These are phyloP conservation scores for Solanum paucissectum DNA, from an alignment of 257 asterid genomes.

Conservation along the genomic window DNA sequence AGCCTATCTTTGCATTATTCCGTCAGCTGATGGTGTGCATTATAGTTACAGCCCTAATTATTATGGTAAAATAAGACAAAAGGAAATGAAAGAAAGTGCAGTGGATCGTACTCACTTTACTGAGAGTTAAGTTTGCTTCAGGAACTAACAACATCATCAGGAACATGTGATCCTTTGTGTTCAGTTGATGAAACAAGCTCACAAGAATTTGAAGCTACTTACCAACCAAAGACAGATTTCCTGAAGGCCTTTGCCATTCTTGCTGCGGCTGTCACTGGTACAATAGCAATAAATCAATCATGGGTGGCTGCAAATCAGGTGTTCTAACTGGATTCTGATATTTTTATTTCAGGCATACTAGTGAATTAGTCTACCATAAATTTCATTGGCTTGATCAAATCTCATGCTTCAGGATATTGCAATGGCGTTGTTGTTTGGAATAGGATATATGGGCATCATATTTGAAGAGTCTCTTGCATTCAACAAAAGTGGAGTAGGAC, in stretches of 20 bases:
- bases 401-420: slow-evolving; percentile 70
- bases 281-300: slow-evolving; percentile 82
- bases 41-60: neutral
- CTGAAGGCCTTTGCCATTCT: slow-evolving; percentile 81
- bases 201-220: slow-evolving; percentile 49
- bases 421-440: slow-evolving; percentile 73
- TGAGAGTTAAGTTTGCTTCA: slow-evolving; percentile 2
- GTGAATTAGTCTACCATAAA: neutral
- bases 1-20: neutral
- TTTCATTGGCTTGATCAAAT: slow-evolving; percentile 6
- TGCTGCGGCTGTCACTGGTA: slow-evolving; percentile 74
- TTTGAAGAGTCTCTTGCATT: slow-evolving; percentile 95
- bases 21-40: neutral
- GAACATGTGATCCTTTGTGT: slow-evolving; percentile 94
- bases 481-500: slow-evolving; percentile 97
- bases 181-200: slow-evolving; percentile 82
- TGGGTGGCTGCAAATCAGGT: slow-evolving; percentile 99
- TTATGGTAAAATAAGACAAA: neutral
- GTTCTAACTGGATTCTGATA: slow-evolving; percentile 3
- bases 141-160: slow-evolving; percentile 32
- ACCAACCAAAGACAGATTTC: slow-evolving; percentile 81
- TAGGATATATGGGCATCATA: slow-evolving; percentile 91
- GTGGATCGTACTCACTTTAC: neutral
- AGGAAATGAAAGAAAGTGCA: neutral
- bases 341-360: slow-evolving; percentile 3